Percentiles rank a stretch among this genome's conserved stretches.
These are phyloP conservation scores for Aspergillus tamarii DNA, from an alignment of 2,329 filamentous ascomycete species.

Conservation along the genomic window DNA sequence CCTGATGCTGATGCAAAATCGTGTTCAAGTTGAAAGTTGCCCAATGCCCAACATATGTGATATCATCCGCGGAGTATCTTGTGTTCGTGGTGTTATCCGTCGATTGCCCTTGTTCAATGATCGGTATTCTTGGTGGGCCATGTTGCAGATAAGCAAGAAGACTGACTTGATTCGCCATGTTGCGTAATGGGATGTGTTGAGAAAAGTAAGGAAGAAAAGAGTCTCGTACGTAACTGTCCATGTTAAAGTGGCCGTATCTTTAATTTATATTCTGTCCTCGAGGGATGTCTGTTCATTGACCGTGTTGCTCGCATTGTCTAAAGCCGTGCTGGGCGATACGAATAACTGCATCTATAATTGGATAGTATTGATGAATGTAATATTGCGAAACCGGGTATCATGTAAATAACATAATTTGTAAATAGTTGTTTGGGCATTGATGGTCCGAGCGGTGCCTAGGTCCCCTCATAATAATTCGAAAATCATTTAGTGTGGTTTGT, in stretches of 20 bases:
- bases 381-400: neutral
- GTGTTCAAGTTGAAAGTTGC: slow-evolving; percentile 1
- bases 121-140: neutral
- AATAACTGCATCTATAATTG: neutral
- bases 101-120: neutral
- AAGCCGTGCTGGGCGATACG: neutral
- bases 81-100: neutral
- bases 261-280: neutral
- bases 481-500: neutral
- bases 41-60: neutral
- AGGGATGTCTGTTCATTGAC: neutral
- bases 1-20: slow-evolving; percentile 1
- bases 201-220: neutral
- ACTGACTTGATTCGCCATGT: neutral
- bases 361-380: neutral
- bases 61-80: neutral
- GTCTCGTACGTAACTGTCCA: neutral
- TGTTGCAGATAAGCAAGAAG: neutral
- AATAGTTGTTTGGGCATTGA: neutral
- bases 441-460: neutral
- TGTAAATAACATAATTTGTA: neutral
- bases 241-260: neutral
- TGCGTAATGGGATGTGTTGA: neutral
- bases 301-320: neutral
- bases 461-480: neutral